Evolutionary conservation across 192 early-diverging fungal species (phyloP), one percentile per base, ranked within the genome.

Genomic region (Podila epigama): DNA sequence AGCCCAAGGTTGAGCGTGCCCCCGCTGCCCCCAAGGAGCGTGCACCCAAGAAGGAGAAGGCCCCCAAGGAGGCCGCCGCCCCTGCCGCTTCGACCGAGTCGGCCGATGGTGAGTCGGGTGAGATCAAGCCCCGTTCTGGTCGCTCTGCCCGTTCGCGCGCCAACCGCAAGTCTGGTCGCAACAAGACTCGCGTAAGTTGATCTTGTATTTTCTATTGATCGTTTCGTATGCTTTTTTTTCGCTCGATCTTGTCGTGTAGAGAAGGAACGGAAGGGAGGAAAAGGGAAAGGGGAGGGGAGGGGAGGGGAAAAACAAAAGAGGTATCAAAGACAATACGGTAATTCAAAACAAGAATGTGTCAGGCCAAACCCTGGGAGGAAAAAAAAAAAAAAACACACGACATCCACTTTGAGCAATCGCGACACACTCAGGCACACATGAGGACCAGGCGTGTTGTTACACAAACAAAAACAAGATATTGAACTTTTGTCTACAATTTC

Each of bases 1-100:
- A 89, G 54, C 89, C 92, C 57, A 87, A 87, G 73, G 78, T 60
- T 35, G 70, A 85, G 81, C 81, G 72, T 51, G 52, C 79, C 68
- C 51, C 52, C 53, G 20, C 35, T 69, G 18, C 61, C 41, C 54
- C 79, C 63, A 42, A 65, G 59, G 71, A 70, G 67, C 59, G 50
- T 51, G 50, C 60, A 31, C 60, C 51, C 51, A 75, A 66, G 53
- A 37, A 51, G 41, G 33, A 63, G 57, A 75, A 66, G 53, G 72
- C 69, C 27, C 62, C 62, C 33, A 72, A 67, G 63, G 64, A 56
- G 9, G 63, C 42, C 36, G 68, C 71, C 50, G 75, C 59, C 53
- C n/a, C n/a, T n/a, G n/a, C n/a, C n/a, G n/a, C n/a, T n/a, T n/a
- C n/a, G n/a, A n/a, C n/a, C n/a, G n/a, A n/a, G n/a, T 58, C 37